phyloP scores from a whole-genome alignment of 257 asterid genomes.

The Solanum megistacrolobum region DNA sequence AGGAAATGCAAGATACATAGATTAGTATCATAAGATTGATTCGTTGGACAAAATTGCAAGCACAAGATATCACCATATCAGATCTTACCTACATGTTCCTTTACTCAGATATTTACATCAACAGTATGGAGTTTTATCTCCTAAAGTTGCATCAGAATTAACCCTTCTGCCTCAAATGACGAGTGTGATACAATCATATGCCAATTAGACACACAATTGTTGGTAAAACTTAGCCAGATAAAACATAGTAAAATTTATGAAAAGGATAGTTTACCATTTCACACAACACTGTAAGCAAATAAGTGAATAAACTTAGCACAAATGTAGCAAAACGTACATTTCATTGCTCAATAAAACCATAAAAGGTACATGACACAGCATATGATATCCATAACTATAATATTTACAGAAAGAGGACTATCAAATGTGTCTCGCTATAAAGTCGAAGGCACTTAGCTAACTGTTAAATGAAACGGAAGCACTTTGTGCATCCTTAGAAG shows the following conservation, averaged over 20 bases:
- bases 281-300: background rate
- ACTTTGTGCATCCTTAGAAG: conserved; percentile 10
- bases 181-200: background rate
- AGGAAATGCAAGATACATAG: background rate
- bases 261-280: background rate
- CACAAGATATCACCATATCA: background rate
- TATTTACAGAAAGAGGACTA: conserved; percentile 32
- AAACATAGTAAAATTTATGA: background rate
- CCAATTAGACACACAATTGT: background rate
- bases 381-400: conserved; percentile 17
- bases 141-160: background rate
- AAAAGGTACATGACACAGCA: conserved; percentile 11
- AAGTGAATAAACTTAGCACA: background rate
- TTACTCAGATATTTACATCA: background rate
- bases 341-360: conserved; percentile 7
- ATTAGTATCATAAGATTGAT: background rate
- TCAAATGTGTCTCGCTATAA: background rate
- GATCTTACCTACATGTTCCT: background rate
- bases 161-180: background rate
- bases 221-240: background rate
- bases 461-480: conserved; percentile 12
- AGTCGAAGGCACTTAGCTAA: conserved; percentile 8
- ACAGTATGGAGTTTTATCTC: background rate
- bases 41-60: background rate
- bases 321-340: conserved; percentile 10